phyloP scores from a whole-genome alignment of 2,329 filamentous ascomycete genomes.

The Aspergillus sp. region DNA sequence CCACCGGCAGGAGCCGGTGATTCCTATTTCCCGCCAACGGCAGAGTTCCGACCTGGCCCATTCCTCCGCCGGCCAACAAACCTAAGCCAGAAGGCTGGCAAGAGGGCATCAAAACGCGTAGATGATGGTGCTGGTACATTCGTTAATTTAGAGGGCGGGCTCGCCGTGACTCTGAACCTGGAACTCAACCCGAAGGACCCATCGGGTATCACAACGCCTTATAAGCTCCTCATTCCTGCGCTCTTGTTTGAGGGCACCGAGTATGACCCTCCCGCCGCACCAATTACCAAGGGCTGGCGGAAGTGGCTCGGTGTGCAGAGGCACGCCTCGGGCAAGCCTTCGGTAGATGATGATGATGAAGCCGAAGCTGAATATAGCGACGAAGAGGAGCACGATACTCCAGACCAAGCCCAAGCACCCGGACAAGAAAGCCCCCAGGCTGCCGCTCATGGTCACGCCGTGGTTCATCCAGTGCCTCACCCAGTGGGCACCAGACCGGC shows the following conservation, averaged over 20 bases:
- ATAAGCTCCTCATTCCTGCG: slow-evolving; percentile 80
- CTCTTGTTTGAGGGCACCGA: slow-evolving; percentile 56
- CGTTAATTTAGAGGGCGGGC: slow-evolving; percentile 75
- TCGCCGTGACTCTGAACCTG: slow-evolving; percentile 86
- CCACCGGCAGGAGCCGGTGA: slow-evolving; percentile 31
- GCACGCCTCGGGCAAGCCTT: slow-evolving; percentile 23
- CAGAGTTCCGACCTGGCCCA: slow-evolving; percentile 35
- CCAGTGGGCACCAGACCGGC: background rate
- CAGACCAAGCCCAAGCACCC: background rate
- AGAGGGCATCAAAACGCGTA: slow-evolving; percentile 55
- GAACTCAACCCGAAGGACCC: slow-evolving; percentile 86
- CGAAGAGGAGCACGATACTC: slow-evolving; percentile 17
- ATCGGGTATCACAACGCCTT: slow-evolving; percentile 81
- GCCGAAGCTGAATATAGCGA: slow-evolving; percentile 17
- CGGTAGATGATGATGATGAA: slow-evolving; percentile 21
- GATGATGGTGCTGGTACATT: slow-evolving; percentile 53
- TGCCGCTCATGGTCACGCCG: background rate
- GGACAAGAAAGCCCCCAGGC: background rate
- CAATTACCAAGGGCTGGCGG: slow-evolving; percentile 40
- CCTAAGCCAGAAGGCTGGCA: slow-evolving; percentile 61
- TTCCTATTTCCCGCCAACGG: slow-evolving; percentile 31
- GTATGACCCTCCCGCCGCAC: slow-evolving; percentile 36
- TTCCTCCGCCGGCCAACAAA: slow-evolving; percentile 73
- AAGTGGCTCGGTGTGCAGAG: slow-evolving; percentile 36
- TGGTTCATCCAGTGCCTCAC: background rate